Conservation (phyloP, 1,139 yeast genomes). For the Groenewaldozyma sp. region DNA sequence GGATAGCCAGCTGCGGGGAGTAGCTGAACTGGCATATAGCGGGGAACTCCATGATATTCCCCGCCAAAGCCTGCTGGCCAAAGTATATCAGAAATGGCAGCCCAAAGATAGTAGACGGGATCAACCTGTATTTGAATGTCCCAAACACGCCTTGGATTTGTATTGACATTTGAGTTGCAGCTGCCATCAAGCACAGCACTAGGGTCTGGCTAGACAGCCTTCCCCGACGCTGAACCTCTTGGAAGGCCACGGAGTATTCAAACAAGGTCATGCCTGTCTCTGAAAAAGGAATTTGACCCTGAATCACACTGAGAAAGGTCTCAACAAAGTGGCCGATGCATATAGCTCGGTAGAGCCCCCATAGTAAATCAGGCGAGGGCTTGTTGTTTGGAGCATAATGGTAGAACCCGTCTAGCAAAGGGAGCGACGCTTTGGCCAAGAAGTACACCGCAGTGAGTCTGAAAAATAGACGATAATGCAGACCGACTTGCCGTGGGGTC, state of each 20-base stretch:
- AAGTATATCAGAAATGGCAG: conserved; percentile 41
- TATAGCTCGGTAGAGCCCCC: conserved; percentile 54
- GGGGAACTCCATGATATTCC: conserved; percentile 43
- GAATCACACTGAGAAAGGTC: conserved; percentile 53
- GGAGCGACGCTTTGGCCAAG: conserved; percentile 30
- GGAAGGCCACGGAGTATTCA: conserved; percentile 67
- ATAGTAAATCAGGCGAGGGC: conserved; percentile 41
- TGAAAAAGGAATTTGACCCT: conserved; percentile 49
- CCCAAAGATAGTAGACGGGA: conserved; percentile 55
- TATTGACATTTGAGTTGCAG: conserved; percentile 45
- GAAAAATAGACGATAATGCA: conserved; percentile 26
- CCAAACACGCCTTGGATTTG: conserved; percentile 52
- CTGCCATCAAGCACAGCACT: conserved; percentile 42
- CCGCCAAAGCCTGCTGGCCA: conserved; percentile 31
- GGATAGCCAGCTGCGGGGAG: conserved; percentile 50
- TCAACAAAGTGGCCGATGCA: conserved; percentile 64
- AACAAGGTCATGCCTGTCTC: conserved; percentile 66
- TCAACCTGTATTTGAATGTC: conserved; percentile 44
- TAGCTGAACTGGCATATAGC: conserved; percentile 46
- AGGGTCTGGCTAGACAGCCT: conserved; percentile 49
- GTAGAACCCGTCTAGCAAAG: conserved; percentile 34
- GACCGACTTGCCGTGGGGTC: conserved; percentile 29
- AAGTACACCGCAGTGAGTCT: conserved; percentile 34
- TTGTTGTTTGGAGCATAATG: conserved; percentile 3
- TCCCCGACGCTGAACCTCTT: conserved; percentile 49